Base-by-base conservation (phyloP, 345 rosid species). In the Eucalyptus pauciflora region DNA sequence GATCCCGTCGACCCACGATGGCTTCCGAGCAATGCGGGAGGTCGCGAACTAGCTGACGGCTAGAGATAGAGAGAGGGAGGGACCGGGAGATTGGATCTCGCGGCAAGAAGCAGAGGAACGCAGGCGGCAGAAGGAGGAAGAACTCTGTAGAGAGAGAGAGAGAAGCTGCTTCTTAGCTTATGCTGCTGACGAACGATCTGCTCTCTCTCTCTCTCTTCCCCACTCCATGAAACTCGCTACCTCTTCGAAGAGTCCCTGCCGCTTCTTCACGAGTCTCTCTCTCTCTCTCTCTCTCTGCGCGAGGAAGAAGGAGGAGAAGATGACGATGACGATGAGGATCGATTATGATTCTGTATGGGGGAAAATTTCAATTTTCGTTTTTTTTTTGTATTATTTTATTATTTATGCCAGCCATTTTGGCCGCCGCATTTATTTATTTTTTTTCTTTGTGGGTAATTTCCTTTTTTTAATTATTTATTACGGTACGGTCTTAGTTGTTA, bases 61-160 rank as follows among this genome's bases (percentile, higher is more conserved):
- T 9, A 62, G n/a, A 52, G 58, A 52, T 18, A 52, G 58, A 52
- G 58, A 86, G 45, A 87, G 20, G 56, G 80, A 81, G 88, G 52
- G 85, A 56, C 43, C 86, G 80, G 89, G 11, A 90, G 58, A 64
- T 43, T 94, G 94, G 97, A 94, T 95, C 95, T 94, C 93, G 91
- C 92, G 94, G 92, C 87, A 88, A 46, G 91, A 92, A 90, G 91
- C 90, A 91, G 62, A 89, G 83, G 93, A 92, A 92, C 89, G 90
- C 89, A 93, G 89, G 91, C 25, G 88, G 86, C 87, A 52, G 90
- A 86, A 43, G 18, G 24, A 88, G 50, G 31, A 87, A 60, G 56
- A 10, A 51, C 83, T 18, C 83, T 2, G 7, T 20, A 37, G 46
- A 37, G 86, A 79, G 14, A 86, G 89, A 89, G 91, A 58, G 58